Evolutionary conservation across 2,329 filamentous ascomycete genomes (phyloP).

Genomic region (Amylocarpus encephaloides): DNA sequence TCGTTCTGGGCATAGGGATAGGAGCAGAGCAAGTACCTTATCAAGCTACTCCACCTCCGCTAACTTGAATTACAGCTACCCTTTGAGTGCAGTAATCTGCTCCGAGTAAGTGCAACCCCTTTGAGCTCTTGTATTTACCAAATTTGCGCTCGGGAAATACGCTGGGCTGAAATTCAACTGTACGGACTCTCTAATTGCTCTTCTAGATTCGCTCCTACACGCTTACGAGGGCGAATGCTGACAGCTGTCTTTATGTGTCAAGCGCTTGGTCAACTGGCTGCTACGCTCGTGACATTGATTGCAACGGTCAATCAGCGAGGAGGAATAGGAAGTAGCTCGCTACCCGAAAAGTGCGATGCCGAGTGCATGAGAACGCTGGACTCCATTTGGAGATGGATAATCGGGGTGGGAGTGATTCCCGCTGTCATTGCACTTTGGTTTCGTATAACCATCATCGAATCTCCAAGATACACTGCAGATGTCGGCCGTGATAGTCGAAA

Average conservation of each 20-base stretch:
- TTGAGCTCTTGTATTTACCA: too few species aligned
- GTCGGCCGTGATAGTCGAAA: conserved; percentile 16
- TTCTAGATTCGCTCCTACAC: conserved; percentile 44
- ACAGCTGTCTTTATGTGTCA: conserved; percentile 65
- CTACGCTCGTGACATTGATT: conserved; percentile 60
- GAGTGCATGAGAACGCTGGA: conserved; percentile 58
- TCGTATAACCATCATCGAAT: conserved; percentile 76
- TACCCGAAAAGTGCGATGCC: conserved; percentile 45
- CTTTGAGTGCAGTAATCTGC: conserved; percentile 60
- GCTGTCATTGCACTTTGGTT: conserved; percentile 74
- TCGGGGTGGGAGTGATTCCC: conserved; percentile 72
- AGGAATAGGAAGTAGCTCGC: conserved; percentile 27
- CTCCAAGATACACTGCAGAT: conserved; percentile 54
- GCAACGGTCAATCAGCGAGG: conserved; percentile 46
- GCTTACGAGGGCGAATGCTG: conserved; percentile 61
- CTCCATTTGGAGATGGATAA: conserved; percentile 74
- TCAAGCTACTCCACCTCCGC: too few species aligned
- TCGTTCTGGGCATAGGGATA: conserved; percentile 47
- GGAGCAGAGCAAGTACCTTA: conserved; percentile 45
- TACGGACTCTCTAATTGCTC: background rate
- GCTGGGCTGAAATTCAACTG: too few species aligned
- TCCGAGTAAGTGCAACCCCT: conserved; percentile 46
- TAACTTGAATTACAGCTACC: conserved; percentile 38
- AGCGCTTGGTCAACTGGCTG: conserved; percentile 59
- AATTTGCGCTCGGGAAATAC: too few species aligned